These are phyloP conservation scores for Globisporangium abappressorium DNA, from an alignment of 352 stramenopile genomes.

Conservation along the genomic window DNA sequence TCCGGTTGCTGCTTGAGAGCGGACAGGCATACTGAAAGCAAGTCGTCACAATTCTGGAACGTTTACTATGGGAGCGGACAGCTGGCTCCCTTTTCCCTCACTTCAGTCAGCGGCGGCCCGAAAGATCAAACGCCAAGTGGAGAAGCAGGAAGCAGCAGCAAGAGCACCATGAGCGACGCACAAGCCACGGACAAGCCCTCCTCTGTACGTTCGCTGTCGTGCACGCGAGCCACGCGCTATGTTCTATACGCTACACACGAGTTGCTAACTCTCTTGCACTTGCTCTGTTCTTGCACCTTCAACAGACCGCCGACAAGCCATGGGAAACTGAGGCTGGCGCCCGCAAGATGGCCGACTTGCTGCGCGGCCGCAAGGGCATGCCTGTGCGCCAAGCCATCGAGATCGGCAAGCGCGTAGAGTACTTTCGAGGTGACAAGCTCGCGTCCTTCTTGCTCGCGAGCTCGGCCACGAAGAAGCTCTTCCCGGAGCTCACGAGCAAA, in stretches of 20 bases:
- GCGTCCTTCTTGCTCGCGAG: constrained; percentile 83
- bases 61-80: not conserved
- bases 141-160: constrained; percentile 7
- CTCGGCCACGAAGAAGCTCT: constrained; percentile 77
- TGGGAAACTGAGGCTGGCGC: constrained; percentile 76
- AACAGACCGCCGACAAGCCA: constrained; percentile 39
- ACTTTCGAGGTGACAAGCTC: constrained; percentile 90
- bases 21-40: constrained; percentile 5
- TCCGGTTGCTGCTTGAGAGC: constrained; percentile 28
- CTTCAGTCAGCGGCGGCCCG: not conserved
- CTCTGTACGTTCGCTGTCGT: not conserved
- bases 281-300: not conserved
- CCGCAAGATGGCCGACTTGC: constrained; percentile 82
- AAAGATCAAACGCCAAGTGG: constrained; percentile 18
- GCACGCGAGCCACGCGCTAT: not conserved
- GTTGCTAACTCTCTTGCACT: not conserved
- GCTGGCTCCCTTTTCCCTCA: constrained; percentile 6
- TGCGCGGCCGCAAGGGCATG: constrained; percentile 85
- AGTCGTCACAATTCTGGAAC: constrained; percentile 15
- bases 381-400: constrained; percentile 87
- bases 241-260: not conserved
- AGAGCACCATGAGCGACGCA: constrained; percentile 13
- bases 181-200: constrained; percentile 6
- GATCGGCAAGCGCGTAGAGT: constrained; percentile 90
- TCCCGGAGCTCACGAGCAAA: constrained; percentile 75